These are phyloP conservation scores for Aureobasidium namibiae DNA, from an alignment of 2,329 filamentous ascomycete species.

Conservation along the genomic window DNA sequence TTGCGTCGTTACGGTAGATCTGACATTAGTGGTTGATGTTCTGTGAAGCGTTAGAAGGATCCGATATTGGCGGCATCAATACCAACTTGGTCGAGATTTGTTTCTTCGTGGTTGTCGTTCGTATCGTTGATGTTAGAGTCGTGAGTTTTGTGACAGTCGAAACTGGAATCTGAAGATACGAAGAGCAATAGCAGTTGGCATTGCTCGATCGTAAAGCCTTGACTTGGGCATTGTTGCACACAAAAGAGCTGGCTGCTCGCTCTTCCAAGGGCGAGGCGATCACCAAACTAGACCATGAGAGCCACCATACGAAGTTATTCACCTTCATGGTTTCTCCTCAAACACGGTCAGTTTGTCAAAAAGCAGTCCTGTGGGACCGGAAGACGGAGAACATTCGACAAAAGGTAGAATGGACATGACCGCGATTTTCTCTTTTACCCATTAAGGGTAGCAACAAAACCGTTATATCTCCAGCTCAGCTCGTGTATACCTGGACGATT, in stretches of 20 bases:
- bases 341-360: neutral
- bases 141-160: neutral
- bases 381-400: neutral
- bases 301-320: neutral
- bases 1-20: neutral
- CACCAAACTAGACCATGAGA: neutral
- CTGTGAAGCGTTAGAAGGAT: neutral
- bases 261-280: conserved; percentile 1
- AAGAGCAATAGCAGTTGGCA: conserved; percentile 1
- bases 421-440: neutral
- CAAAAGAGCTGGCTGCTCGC: conserved; percentile 1
- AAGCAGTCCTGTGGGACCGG: neutral
- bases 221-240: neutral
- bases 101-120: neutral
- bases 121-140: neutral
- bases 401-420: neutral
- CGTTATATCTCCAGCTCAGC: conserved; percentile 8
- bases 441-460: neutral
- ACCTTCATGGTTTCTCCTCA: neutral
- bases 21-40: neutral
- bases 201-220: neutral
- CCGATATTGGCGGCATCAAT: too few relatives aligned
- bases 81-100: neutral
- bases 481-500: neutral
- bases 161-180: neutral